phyloP scores from a whole-genome alignment of 139 green algal species.

The Tetraselmis chui region DNA sequence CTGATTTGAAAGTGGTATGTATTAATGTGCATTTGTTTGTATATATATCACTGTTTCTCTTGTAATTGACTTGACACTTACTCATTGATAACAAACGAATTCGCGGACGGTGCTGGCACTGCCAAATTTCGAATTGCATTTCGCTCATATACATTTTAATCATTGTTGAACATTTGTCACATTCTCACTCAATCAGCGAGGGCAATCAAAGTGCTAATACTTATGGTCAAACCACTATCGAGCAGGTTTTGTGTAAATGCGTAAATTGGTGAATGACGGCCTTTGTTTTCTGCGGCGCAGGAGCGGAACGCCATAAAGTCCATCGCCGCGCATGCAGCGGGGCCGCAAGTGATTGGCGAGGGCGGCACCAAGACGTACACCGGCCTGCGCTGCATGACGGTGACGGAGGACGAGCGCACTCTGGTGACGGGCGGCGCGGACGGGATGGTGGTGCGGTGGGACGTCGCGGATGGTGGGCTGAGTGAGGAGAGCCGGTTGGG shows the following conservation, averaged over 20 bases:
- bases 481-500: slow-evolving; percentile 15
- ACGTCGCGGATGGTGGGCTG: slow-evolving; percentile 41
- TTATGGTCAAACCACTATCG: too few relatives aligned
- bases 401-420: slow-evolving; percentile 21
- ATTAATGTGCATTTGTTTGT: too few relatives aligned
- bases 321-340: slow-evolving; percentile 39
- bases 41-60: too few relatives aligned
- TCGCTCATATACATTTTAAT: too few relatives aligned
- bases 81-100: too few relatives aligned
- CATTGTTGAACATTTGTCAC: too few relatives aligned
- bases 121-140: too few relatives aligned
- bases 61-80: too few relatives aligned
- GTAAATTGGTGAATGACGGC: not conserved
- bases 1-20: too few relatives aligned
- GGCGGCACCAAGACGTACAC: slow-evolving; percentile 40
- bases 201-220: too few relatives aligned
- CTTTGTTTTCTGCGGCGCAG: slow-evolving; percentile 1
- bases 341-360: slow-evolving; percentile 31
- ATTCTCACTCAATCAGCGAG: too few relatives aligned
- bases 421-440: slow-evolving; percentile 48
- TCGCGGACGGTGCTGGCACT: too few relatives aligned
- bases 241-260: not conserved
- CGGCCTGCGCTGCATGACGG: slow-evolving; percentile 40
- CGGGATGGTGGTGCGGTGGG: slow-evolving; percentile 47
- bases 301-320: slow-evolving; percentile 27